Evolutionary conservation across 306 rosid genomes (phyloP).

Genomic region (Quercus gilva): DNA sequence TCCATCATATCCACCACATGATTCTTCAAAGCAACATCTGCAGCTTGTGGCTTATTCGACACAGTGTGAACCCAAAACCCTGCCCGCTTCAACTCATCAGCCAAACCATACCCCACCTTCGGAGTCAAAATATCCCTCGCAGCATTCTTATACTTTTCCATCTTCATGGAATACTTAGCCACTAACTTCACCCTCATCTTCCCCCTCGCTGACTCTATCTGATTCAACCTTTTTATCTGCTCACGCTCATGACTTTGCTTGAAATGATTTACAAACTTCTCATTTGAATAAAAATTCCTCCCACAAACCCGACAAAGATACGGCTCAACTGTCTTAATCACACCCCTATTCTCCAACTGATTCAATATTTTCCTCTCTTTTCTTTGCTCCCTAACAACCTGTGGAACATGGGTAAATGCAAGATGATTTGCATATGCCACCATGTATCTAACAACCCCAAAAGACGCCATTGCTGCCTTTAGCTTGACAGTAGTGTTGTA

Average conservation of each 20-base stretch:
- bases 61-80: slow-evolving; percentile 67
- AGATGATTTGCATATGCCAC: slow-evolving; percentile 68
- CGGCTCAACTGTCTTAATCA: slow-evolving; percentile 49
- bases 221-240: slow-evolving; percentile 63
- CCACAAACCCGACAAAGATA: slow-evolving; percentile 78
- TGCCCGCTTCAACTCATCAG: slow-evolving; percentile 61
- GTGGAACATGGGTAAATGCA: slow-evolving; percentile 53
- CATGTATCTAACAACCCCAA: slow-evolving; percentile 65
- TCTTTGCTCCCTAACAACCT: slow-evolving; percentile 44
- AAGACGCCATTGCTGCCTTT: slow-evolving; percentile 59
- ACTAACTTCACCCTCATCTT: slow-evolving; percentile 68
- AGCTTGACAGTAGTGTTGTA: slow-evolving; percentile 71
- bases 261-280: slow-evolving; percentile 80
- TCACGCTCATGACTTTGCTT: slow-evolving; percentile 74
- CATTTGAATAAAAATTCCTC: slow-evolving; percentile 59
- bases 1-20: slow-evolving; percentile 78
- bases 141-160: slow-evolving; percentile 77
- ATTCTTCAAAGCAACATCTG: slow-evolving; percentile 44
- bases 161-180: slow-evolving; percentile 77
- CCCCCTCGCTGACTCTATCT: slow-evolving; percentile 74
- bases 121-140: slow-evolving; percentile 60
- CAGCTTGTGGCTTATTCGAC: slow-evolving; percentile 50
- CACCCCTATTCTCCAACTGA: slow-evolving; percentile 55
- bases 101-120: slow-evolving; percentile 60
- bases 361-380: slow-evolving; percentile 45